Evolutionary conservation across 331 rosid species (phyloP).

Genomic region (Malus hybrid): DNA sequence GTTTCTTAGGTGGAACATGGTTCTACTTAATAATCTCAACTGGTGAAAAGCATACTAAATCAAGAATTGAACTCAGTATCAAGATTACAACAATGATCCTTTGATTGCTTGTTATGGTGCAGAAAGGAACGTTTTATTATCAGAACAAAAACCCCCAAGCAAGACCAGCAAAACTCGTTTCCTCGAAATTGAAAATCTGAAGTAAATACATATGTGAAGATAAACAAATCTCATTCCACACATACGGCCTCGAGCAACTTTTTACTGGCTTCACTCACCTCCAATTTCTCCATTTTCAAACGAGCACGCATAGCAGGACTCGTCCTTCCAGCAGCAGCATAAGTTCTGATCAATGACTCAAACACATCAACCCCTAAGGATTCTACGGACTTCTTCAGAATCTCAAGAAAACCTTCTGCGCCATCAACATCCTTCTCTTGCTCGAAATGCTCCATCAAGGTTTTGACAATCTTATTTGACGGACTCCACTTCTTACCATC

Average conservation of each 20-base stretch:
- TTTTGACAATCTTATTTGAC: constrained; percentile 28
- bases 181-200: background rate
- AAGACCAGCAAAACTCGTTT: background rate
- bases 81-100: background rate
- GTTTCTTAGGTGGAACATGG: background rate
- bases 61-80: background rate
- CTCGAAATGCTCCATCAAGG: constrained; percentile 62
- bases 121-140: background rate
- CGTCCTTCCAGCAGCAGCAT: constrained; percentile 67
- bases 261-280: constrained; percentile 43
- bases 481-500: constrained; percentile 70
- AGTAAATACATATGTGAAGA: background rate
- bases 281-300: constrained; percentile 83
- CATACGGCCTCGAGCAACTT: constrained; percentile 62
- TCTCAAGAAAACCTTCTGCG: constrained; percentile 66
- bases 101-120: background rate
- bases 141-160: background rate
- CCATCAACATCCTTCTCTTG: constrained; percentile 76
- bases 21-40: background rate
- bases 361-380: constrained; percentile 46
- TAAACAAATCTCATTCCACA: constrained; percentile 38
- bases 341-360: constrained; percentile 76
- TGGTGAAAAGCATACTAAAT: background rate
- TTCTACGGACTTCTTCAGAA: constrained; percentile 52
- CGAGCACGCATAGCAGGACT: constrained; percentile 43